Evolutionary conservation across 345 rosid genomes (phyloP).

Genomic region (Aegle marmelos): DNA sequence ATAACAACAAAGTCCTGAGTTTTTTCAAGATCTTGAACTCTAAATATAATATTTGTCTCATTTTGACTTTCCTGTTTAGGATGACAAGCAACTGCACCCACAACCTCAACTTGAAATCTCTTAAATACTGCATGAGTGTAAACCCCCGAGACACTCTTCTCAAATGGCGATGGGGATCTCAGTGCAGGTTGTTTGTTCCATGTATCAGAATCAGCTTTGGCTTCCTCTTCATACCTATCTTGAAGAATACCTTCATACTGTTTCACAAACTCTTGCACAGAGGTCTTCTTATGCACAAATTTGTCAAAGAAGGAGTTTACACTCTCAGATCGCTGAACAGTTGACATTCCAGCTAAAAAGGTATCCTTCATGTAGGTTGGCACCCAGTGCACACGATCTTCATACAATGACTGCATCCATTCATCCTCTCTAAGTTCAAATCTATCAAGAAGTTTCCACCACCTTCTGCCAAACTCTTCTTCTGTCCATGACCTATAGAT

Average conservation of each 20-base stretch:
- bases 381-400: conserved; percentile 53
- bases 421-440: conserved; percentile 50
- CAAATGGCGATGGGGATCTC: conserved; percentile 60
- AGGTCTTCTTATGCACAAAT: conserved; percentile 54
- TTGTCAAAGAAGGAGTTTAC: conserved; percentile 50
- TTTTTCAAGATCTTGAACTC: conserved; percentile 56
- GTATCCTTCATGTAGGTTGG: conserved; percentile 45
- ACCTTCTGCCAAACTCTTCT: conserved; percentile 44
- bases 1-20: conserved; percentile 38
- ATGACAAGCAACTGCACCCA: conserved; percentile 57
- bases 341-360: conserved; percentile 51
- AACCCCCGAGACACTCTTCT: conserved; percentile 40
- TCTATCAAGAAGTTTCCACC: conserved; percentile 51
- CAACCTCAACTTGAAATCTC: conserved; percentile 50
- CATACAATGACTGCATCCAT: conserved; percentile 43
- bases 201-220: conserved; percentile 54
- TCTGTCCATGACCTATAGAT: conserved; percentile 59
- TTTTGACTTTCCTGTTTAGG: conserved; percentile 52
- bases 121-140: conserved; percentile 52
- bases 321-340: conserved; percentile 47
- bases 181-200: conserved; percentile 45
- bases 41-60: conserved; percentile 27
- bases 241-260: conserved; percentile 45
- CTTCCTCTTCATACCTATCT: conserved; percentile 60
- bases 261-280: conserved; percentile 52